Base-by-base conservation (phyloP, 805 yeast species). In the Lachancea mirantina region DNA sequence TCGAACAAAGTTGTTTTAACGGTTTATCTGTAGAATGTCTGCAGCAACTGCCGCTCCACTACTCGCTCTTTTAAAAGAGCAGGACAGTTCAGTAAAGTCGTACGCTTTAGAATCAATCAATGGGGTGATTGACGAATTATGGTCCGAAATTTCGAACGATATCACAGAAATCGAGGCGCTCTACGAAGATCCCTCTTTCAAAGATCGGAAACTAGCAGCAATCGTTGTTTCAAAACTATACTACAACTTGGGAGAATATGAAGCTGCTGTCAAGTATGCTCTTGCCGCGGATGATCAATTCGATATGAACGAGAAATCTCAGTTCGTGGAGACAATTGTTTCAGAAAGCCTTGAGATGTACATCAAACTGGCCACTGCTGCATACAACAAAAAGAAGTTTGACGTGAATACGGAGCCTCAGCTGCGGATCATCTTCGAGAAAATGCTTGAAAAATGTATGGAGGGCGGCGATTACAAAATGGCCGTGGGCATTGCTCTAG, bases 71-170 rank as follows among this genome's bases (percentile, higher is more conserved):
- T 69, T 92, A 53, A 76, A 76, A 41, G 99, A 92, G 63, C 68
- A 76, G 6, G 96, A 92, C 56, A 62, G 72, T 30, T 61, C 70
- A 32, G 73, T 92, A 45, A 88, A 85, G 58, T 68, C 79, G 21
- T 84, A 84, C 55, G 98, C 97, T 13, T 70, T 92, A 52, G 66
- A 78, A 36, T 78, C 94, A 13, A 73, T 92, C 45, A 83, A 87
- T 55, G 71, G 65, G 17, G 72, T 82, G 31, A 96, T 85, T 32
- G 95, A 87, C 62, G 88, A 84, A 59, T 70, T 85, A 38, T 92
- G 98, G 98, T 85, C 98, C 3, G 97, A 92, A 65, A 83, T 92
- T 37, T 94, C 98, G 37, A 92, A 92, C 62, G 78, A 73, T 51
- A 74, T 92, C 40, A 67, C 84, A 18, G 87, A 83, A 35, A 82